Evolutionary conservation across 495 filamentous ascomycete genomes (phyloP), one percentile per base, ranked within the genome.

Genomic region (Neurospora sp.): DNA sequence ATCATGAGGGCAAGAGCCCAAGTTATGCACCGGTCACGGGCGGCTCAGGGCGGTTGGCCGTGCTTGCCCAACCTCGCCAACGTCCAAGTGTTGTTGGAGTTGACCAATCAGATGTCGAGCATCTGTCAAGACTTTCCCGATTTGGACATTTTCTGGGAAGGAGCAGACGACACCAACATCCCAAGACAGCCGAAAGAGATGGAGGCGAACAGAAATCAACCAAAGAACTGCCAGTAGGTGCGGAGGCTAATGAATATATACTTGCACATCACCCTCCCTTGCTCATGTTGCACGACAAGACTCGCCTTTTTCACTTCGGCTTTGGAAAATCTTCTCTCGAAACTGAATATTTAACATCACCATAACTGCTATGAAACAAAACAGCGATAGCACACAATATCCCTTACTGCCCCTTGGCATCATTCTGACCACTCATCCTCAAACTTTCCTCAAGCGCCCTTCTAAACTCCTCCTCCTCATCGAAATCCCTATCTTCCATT

Each of bases 391-490:
- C 20, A 27, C 5, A 53, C 27, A 3, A 1, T 1, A 65, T 35
- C 53, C 53, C 53, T 65, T 37, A 65, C 14, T 65, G 53, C 27
- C 53, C 27, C 53, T 35, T 35, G 14, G 27, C 14, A 65, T 35
- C 53, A 17, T 27, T 27, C 27, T 65, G 53, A 42, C 71, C 69
- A 45, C 72, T 73, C 12, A 74, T 74, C 73, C 69, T 83, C 80
- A 86, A 72, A 70, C 87, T 87, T 76, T 85, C 84, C 72, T 83
- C 82, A 72, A 87, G 73, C 39, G 81, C 86, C 35, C 78, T 78
- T 70, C 74, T 82, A 72, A 87, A 75, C 44, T 85, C 84, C 72
- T 84, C 86, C 44, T 86, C 82, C 40, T 82, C 78, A 2, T 79
- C 83, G 0, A 75, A 77, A 9, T 79, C 79, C n/a, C 65, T 73